Conservation (phyloP, 2,329 filamentous ascomycete species). For the Metarhizium rileyi region DNA sequence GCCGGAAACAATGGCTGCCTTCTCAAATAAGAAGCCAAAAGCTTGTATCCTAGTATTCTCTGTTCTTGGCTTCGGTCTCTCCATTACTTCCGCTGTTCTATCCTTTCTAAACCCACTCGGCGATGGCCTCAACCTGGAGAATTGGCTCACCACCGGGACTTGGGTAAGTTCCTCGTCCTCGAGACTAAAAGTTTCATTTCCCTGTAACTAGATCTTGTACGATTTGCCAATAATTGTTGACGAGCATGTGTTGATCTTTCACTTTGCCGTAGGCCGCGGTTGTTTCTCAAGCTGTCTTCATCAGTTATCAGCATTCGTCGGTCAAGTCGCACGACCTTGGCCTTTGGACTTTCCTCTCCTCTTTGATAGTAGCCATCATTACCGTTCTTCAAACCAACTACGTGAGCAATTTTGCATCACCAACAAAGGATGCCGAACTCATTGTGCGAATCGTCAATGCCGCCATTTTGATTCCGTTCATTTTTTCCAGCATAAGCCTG, state of each 20-base stretch:
- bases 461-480: slow-evolving; percentile 32
- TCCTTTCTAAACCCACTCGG: slow-evolving; percentile 28
- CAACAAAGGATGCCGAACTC: slow-evolving; percentile 30
- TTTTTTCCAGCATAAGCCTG: slow-evolving; percentile 41
- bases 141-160: slow-evolving; percentile 49
- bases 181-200: too few relatives aligned
- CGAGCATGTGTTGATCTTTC: not conserved
- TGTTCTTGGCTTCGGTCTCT: slow-evolving; percentile 41
- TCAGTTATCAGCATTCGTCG: slow-evolving; percentile 40
- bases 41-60: slow-evolving; percentile 43
- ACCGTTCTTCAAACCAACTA: slow-evolving; percentile 35
- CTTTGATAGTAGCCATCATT: slow-evolving; percentile 32
- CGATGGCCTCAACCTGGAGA: slow-evolving; percentile 37
- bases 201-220: too few relatives aligned
- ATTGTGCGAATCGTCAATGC: slow-evolving; percentile 37
- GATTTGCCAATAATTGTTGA: not conserved
- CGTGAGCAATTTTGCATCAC: slow-evolving; percentile 20
- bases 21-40: slow-evolving; percentile 52
- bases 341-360: slow-evolving; percentile 39
- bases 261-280: slow-evolving; percentile 34
- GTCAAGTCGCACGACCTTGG: slow-evolving; percentile 45
- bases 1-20: slow-evolving; percentile 50
- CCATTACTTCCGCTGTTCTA: slow-evolving; percentile 46
- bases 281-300: slow-evolving; percentile 39
- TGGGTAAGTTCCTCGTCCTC: slow-evolving; percentile 46